Evolutionary conservation across 2,329 filamentous ascomycete species (phyloP).

Genomic region (Penicillium decumbens): DNA sequence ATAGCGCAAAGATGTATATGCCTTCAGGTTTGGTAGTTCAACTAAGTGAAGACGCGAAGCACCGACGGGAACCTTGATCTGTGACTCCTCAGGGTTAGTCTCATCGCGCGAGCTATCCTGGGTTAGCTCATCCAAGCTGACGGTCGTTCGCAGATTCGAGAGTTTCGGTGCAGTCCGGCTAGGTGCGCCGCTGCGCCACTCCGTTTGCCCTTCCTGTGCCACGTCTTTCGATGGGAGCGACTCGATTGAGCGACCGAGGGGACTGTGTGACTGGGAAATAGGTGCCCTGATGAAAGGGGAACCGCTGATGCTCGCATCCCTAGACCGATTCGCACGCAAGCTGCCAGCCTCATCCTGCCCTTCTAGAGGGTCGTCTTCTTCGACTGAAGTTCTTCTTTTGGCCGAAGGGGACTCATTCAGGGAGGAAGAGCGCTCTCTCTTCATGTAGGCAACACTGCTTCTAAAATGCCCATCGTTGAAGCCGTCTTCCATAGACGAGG

Average conservation of each 20-base stretch:
- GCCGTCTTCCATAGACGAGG: constrained; percentile 18
- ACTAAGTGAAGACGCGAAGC: constrained; percentile 87
- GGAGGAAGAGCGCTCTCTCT: constrained; percentile 34
- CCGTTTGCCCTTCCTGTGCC: constrained; percentile 17
- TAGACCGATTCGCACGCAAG: constrained; percentile 25
- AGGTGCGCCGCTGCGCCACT: constrained; percentile 15
- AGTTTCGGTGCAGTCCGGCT: constrained; percentile 21
- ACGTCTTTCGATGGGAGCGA: constrained; percentile 24
- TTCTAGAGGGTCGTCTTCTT: constrained; percentile 21
- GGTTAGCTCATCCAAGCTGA: constrained; percentile 22
- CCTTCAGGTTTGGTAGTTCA: constrained; percentile 65
- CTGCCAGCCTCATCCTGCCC: constrained; percentile 22
- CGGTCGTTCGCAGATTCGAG: constrained; percentile 26
- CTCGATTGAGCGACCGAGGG: constrained; percentile 30
- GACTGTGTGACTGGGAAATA: constrained; percentile 26
- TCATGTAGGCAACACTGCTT: constrained; percentile 18
- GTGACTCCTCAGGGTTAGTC: constrained; percentile 28
- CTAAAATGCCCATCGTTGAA: constrained; percentile 11
- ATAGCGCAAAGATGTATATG: constrained; percentile 9
- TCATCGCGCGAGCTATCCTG: constrained; percentile 12
- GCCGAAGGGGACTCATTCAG: constrained; percentile 24
- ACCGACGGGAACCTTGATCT: constrained; percentile 71
- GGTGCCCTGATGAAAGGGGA: constrained; percentile 48
- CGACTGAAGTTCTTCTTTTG: constrained; percentile 28
- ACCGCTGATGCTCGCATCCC: constrained; percentile 44